Evolutionary conservation across 768 basidiomycete species (phyloP), one percentile per base, ranked within the genome.

Genomic region (Mycena metata): DNA sequence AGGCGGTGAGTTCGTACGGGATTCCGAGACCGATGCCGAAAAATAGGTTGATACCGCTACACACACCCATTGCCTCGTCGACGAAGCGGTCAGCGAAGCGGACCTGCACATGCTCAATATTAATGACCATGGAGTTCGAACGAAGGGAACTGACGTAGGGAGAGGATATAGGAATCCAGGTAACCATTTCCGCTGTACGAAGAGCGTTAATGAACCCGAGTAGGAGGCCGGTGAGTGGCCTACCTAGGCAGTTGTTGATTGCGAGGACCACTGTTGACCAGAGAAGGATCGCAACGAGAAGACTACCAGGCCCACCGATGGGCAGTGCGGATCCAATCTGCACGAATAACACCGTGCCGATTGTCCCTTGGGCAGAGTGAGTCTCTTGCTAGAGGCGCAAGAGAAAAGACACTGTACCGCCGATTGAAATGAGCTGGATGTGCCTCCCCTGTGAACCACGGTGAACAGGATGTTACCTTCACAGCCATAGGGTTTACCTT

Each of bases 261-360:
- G 85, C 84, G 35, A 86, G 63, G 16, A 87, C 82, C 56, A 87
- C 82, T 0, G 83, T 82, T 13, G 75, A 84, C 85, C 85, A 87
- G 66, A 85, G 59, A 0, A 80, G 77, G 61, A 85, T 84, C 7
- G 85, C 83, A 24, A 86, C 9, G 54, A 87, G 84, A 39, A 87
- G 77, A 71, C 83, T 85, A 2, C 66, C 86, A 83, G 72, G 60
- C 33, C 91, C 91, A 17, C 90, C 90, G 50, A 84, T 85, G 1
- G 82, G 80, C 23, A 93, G 78, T 5, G 86, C 79, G 1, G 81
- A 74, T 19, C 91, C 90, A 21, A 91, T 91, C 70, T 91, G 91
- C 19, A 92, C 86, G 79, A 91, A 92, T n/a, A 92, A 82, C 55
- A 89, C 90, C 6, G 91, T 92, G 64, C 91, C 91, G 67, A 93